A percentile compares a stretch with the other conserved stretches of the same genome.
Conservation (phyloP, 345 rosid genomes). For the Populus nigra region DNA sequence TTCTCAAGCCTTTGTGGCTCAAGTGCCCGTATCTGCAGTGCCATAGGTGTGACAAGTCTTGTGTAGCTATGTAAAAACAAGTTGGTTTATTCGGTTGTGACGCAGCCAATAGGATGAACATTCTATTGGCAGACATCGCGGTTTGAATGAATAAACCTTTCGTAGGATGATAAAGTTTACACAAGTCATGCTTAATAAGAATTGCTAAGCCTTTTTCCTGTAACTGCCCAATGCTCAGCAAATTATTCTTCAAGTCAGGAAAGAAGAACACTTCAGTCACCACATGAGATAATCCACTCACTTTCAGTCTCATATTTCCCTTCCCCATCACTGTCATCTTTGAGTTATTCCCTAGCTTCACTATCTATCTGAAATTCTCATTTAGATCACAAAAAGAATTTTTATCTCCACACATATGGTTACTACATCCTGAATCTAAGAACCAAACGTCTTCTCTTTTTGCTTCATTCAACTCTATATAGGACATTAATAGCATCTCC, state of each 20-base stretch:
- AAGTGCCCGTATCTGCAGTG: not conserved
- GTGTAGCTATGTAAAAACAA: not conserved
- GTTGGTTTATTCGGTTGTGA: too few species aligned
- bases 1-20: not conserved
- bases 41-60: constrained; percentile 1
- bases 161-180: too few species aligned
- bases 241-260: not conserved
- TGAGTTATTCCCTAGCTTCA: not conserved
- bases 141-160: too few species aligned
- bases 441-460: not conserved
- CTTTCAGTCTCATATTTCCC: not conserved
- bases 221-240: not conserved
- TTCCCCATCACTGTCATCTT: not conserved
- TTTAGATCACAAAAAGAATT: not conserved
- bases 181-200: too few species aligned
- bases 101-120: too few species aligned
- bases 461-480: not conserved
- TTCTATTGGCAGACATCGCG: too few species aligned
- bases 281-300: not conserved
- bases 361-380: not conserved
- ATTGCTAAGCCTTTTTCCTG: not conserved
- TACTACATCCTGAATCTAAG: not conserved
- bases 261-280: not conserved
- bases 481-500: not conserved
- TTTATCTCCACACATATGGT: not conserved